Evolutionary conservation across 192 early-diverging fungal species (phyloP), one percentile per base, ranked within the genome.

Genomic region (Kickxella alabastrina): DNA sequence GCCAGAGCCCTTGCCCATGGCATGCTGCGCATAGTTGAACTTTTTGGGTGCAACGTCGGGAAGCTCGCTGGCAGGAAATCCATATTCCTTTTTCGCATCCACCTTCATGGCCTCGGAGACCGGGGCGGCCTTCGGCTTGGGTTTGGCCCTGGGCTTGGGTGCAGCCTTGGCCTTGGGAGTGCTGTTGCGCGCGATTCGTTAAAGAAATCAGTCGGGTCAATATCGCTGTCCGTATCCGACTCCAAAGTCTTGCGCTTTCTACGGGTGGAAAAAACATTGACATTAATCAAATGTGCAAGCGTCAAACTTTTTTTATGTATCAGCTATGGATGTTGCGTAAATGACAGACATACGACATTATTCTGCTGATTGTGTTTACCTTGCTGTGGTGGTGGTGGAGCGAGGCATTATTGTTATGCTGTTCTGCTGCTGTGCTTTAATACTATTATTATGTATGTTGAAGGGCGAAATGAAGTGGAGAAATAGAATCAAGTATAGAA

Each of bases 181-280:
- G 6, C 24, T 27, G 24, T 41, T 37, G 19, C 19, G 37, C 15
- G 32, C 6, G 25, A 43, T 18, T 12, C 39, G n/a, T 14, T 57
- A 28, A 74, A 74, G 19, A 62, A 74, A 2, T 52, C 54, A 10
- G 65, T 41, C 3, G 70, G 70, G 28, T 65, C 51, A 24, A 73
- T 51, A 24, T 57, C 54, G n/a, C n/a, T n/a, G n/a, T 19, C 25
- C 22, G 57, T 59, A 19, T 50, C 47, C 14, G 27, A 34, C 26
- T 49, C 58, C 4, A 29, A 42, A 22, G 49, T 37, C 47, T 44
- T 60, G 49, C 53, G 52, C 49, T 65, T 64, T 25, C 62, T 64
- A 55, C 48, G n/a, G n/a, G n/a, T n/a, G n/a, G n/a, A n/a, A n/a
- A n/a, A n/a, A n/a, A n/a, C n/a, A n/a, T n/a, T n/a, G n/a, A n/a